phyloP scores from a whole-genome alignment of 179 eudicot genomes.

The Silene coronaria region DNA sequence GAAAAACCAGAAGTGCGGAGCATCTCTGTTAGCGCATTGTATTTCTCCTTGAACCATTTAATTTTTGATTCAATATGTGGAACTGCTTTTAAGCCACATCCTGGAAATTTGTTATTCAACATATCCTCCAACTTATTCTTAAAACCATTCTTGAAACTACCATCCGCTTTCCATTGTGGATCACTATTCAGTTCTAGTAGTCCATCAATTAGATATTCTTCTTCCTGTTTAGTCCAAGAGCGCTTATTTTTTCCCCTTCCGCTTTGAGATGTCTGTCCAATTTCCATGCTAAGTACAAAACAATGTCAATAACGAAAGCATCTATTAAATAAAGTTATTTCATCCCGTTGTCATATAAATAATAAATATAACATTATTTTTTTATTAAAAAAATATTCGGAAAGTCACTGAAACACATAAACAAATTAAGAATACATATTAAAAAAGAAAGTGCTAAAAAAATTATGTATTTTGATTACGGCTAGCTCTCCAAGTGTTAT shows the following conservation, averaged over 20 bases:
- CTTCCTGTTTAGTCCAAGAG: slow-evolving; percentile 10
- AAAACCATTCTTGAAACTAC: slow-evolving; percentile 6
- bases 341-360: too few species aligned
- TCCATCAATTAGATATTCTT: not conserved
- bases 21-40: slow-evolving; percentile 7
- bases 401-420: not conserved
- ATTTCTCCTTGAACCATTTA: slow-evolving; percentile 13
- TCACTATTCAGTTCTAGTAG: slow-evolving; percentile 3
- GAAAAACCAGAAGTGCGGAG: slow-evolving; percentile 10
- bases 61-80: slow-evolving; percentile 22
- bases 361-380: too few species aligned
- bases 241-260: slow-evolving; percentile 20
- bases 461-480: not conserved
- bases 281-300: not conserved
- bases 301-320: not conserved
- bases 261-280: not conserved
- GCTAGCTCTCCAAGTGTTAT: slow-evolving; percentile 6
- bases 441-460: not conserved
- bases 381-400: not conserved
- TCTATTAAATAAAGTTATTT: not conserved
- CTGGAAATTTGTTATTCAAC: not conserved
- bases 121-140: slow-evolving; percentile 8
- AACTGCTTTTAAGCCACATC: slow-evolving; percentile 7
- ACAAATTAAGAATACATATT: not conserved
- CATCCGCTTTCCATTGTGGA: slow-evolving; percentile 14